A percentile compares a stretch with the other conserved stretches of the same genome.
These are phyloP conservation scores for Graphium sp. DNA, from an alignment of 2,329 filamentous ascomycete genomes.

Conservation along the genomic window DNA sequence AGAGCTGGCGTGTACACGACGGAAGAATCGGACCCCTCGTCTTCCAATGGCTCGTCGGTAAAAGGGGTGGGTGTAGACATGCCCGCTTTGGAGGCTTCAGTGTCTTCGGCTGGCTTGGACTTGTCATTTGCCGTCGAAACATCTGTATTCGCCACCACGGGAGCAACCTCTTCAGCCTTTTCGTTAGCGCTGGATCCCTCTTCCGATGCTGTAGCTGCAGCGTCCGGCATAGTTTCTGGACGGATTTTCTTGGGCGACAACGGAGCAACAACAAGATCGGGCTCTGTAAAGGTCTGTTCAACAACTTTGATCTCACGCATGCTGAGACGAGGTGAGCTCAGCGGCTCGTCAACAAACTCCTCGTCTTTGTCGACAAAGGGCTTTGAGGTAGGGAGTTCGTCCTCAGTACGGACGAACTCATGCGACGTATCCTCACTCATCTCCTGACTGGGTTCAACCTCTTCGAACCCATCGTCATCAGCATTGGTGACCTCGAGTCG, in stretches of 20 bases:
- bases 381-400: conserved; percentile 24
- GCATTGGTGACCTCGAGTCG: conserved; percentile 68
- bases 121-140: neutral
- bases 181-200: neutral
- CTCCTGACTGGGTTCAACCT: conserved; percentile 56
- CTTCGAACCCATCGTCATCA: conserved; percentile 85
- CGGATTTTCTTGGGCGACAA: conserved; percentile 35
- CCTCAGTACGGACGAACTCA: conserved; percentile 36
- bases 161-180: neutral
- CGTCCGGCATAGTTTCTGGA: no score
- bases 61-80: neutral
- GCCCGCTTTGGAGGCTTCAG: neutral
- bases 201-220: conserved; percentile 4
- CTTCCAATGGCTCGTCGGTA: conserved; percentile 4
- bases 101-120: neutral
- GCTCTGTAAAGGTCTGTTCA: conserved; percentile 33
- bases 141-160: neutral
- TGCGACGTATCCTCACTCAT: conserved; percentile 20
- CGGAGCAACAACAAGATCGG: conserved; percentile 37
- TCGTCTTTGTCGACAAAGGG: conserved; percentile 34
- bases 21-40: conserved; percentile 11
- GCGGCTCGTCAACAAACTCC: conserved; percentile 63
- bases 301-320: conserved; percentile 41
- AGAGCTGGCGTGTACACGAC: conserved; percentile 9
- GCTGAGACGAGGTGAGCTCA: conserved; percentile 50